A percentile compares a stretch with the other conserved stretches of the same genome.
Conservation (phyloP, 2,329 filamentous ascomycete species). For the Penicillium vulpinum region DNA sequence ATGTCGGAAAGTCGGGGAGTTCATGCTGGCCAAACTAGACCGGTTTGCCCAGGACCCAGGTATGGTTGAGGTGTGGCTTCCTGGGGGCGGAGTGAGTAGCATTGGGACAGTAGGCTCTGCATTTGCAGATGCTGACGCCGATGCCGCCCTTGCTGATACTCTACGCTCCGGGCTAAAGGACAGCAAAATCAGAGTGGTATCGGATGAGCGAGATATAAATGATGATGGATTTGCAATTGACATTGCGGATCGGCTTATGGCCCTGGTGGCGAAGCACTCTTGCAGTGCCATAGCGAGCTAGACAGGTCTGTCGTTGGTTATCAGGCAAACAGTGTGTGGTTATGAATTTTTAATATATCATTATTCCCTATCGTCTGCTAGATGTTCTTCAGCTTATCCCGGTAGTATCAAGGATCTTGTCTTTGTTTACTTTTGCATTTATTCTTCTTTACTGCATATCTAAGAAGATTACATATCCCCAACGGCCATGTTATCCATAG, state of each 20-base stretch:
- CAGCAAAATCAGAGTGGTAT: background rate
- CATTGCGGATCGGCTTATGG: background rate
- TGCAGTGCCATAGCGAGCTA: background rate
- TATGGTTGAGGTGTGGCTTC: background rate
- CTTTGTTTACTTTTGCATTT: background rate
- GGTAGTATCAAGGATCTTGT: background rate
- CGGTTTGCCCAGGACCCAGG: background rate
- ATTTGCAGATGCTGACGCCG: background rate
- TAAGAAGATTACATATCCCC: background rate
- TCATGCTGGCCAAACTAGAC: background rate
- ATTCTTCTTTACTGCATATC: background rate
- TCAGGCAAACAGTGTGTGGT: background rate
- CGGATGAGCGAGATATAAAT: background rate
- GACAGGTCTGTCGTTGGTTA: background rate
- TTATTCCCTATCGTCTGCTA: background rate
- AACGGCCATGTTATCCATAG: background rate
- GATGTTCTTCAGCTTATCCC: background rate
- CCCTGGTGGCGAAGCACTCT: background rate
- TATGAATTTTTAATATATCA: background rate
- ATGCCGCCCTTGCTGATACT: background rate
- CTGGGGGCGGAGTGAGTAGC: background rate
- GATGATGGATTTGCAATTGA: background rate
- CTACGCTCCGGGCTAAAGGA: background rate
- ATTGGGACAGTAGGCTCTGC: background rate
- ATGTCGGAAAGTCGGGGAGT: background rate